Evolutionary conservation across 2,329 filamentous ascomycete genomes (phyloP).

Genomic region (Aspergillus aculeatus): DNA sequence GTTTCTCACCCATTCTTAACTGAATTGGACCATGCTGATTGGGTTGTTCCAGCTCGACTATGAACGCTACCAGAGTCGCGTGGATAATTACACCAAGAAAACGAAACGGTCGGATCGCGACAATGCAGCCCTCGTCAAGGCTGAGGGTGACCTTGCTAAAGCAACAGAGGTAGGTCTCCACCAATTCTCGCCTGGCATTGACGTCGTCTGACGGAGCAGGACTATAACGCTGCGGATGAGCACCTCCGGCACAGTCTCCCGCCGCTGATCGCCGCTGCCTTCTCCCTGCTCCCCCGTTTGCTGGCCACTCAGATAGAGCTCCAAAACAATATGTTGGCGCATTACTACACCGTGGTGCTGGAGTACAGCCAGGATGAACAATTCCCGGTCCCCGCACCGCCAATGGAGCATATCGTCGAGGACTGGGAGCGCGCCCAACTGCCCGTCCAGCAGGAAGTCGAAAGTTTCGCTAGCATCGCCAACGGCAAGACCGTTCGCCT

Average conservation of each 20-base stretch:
- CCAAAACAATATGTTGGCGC: constrained; percentile 72
- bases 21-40: not conserved
- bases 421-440: constrained; percentile 65
- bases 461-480: constrained; percentile 63
- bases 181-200: not conserved
- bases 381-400: constrained; percentile 70
- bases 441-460: constrained; percentile 64
- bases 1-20: not conserved
- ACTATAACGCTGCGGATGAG: constrained; percentile 73
- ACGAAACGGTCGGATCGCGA: constrained; percentile 69
- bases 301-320: constrained; percentile 69
- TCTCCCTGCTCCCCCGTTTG: constrained; percentile 71
- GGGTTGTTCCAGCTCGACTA: constrained; percentile 62
- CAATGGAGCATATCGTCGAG: constrained; percentile 68
- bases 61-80: constrained; percentile 71
- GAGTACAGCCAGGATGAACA: constrained; percentile 68
- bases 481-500: constrained; percentile 58
- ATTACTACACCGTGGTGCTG: constrained; percentile 75
- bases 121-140: constrained; percentile 67
- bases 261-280: constrained; percentile 66
- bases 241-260: constrained; percentile 71
- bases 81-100: constrained; percentile 69
- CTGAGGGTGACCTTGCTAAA: constrained; percentile 66
- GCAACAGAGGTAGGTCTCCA: constrained; percentile 58
- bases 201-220: constrained; percentile 43